Base-by-base conservation (phyloP, 768 basidiomycete genomes). In the Lentinus brumalis region DNA sequence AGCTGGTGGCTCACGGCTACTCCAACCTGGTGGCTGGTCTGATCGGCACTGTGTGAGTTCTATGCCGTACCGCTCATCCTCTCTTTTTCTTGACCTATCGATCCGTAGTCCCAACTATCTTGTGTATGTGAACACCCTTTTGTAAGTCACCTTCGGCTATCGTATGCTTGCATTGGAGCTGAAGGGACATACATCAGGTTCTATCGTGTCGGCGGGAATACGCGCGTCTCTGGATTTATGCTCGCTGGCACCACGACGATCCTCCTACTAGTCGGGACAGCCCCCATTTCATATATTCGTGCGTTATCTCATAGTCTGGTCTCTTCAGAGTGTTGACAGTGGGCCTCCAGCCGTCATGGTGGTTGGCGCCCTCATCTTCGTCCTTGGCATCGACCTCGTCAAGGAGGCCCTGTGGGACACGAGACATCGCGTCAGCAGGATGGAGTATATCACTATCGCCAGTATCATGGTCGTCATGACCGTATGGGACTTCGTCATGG, bases 391-490 rank as follows among this genome's bases (percentile, higher is more conserved):
- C 53, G 96, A 98, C 66, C 85, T 99, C 41, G 86, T 94, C 42
- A 96, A 96, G 69, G 96, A 98, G 74, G 96, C 97, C 0, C 72
- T 98, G 9, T 98, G 96, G 96, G 96, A 99, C 75, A 96, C 96
- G 10, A 79, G 93, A 49, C 84, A 92, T 74, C 86, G 95, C 15
- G 93, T 93, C 21, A 94, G 86, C 80, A 78, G 82, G 75, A 80
- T 80, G 50, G 91, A 93, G 69, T 94, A 93, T 65, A 80, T 93
- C 64, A 94, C 92, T 3, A 93, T 94, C 51, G 72, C 85, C 30
- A 89, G 89, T 64, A 94, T 94, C 73, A 91, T 94, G 81, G 79
- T 96, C 29, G 88, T 86, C 60, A 98, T 98, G 96, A 96, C 94
- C 2, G 82, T 83, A 3, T 94, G 86, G 87, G 95, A 98, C 76